Conservation (phyloP, 2,329 filamentous ascomycete species). For the Fusarium phyllophilum region DNA sequence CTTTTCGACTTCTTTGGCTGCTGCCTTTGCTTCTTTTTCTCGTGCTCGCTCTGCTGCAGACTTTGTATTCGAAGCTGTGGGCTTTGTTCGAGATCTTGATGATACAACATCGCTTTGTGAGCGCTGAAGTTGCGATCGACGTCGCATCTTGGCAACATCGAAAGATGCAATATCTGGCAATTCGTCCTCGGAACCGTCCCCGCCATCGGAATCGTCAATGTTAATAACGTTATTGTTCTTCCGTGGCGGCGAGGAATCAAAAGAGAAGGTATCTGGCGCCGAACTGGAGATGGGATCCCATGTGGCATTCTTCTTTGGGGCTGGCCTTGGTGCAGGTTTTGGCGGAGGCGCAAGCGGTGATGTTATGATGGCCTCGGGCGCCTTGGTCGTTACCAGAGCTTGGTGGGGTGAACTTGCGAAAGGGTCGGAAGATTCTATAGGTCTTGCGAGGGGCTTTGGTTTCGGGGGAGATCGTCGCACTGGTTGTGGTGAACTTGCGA, state of each 20-base stretch:
- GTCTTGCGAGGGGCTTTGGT: not conserved
- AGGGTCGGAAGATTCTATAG: slow-evolving; percentile 35
- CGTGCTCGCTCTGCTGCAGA: slow-evolving; percentile 51
- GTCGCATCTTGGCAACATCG: slow-evolving; percentile 47
- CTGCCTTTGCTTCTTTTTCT: slow-evolving; percentile 58
- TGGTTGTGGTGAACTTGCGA: slow-evolving; percentile 48
- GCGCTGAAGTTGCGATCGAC: slow-evolving; percentile 41
- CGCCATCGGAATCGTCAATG: slow-evolving; percentile 50
- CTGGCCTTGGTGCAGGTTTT: slow-evolving; percentile 1
- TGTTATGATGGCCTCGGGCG: slow-evolving; percentile 4
- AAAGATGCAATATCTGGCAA: slow-evolving; percentile 60
- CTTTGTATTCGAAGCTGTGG: slow-evolving; percentile 43
- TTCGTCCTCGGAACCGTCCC: slow-evolving; percentile 54
- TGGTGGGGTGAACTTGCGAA: slow-evolving; percentile 29
- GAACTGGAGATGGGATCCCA: slow-evolving; percentile 67
- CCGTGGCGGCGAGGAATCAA: slow-evolving; percentile 27
- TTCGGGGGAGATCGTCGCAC: not conserved
- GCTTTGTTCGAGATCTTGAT: slow-evolving; percentile 33
- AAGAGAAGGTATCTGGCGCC: slow-evolving; percentile 53
- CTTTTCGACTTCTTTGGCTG: slow-evolving; percentile 63
- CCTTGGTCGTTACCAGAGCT: not conserved
- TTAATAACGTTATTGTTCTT: slow-evolving; percentile 46
- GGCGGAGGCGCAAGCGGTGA: slow-evolving; percentile 1
- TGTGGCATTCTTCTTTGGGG: slow-evolving; percentile 28
- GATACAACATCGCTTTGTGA: slow-evolving; percentile 47